These are phyloP conservation scores for Mycena crocata DNA, from an alignment of 768 basidiomycete genomes.

Conservation along the genomic window DNA sequence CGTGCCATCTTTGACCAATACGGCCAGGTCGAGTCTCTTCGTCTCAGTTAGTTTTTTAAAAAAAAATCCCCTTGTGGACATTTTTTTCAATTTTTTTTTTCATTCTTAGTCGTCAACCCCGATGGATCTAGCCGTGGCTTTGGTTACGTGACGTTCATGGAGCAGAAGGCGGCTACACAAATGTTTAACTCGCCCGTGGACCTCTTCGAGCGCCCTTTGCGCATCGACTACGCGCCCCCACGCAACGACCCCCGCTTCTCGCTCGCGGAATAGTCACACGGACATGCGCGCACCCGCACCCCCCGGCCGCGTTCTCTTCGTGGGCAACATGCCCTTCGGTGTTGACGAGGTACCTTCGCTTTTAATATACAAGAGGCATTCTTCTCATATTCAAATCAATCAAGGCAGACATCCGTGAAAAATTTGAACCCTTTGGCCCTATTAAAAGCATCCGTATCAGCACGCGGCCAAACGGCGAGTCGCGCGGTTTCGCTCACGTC, in stretches of 20 bases:
- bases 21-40: constrained; percentile 22
- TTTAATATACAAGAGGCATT: too few species aligned
- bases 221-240: constrained; percentile 39
- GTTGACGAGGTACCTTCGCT: too few species aligned
- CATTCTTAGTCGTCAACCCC: constrained; percentile 15
- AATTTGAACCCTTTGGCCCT: constrained; percentile 57
- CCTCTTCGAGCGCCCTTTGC: constrained; percentile 28
- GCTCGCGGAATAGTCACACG: not conserved
- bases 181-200: not conserved
- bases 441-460: constrained; percentile 51
- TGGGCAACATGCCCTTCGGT: constrained; percentile 67
- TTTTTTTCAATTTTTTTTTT: not conserved
- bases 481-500: constrained; percentile 60
- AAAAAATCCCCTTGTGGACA: not conserved
- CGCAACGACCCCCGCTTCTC: not conserved
- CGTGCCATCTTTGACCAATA: not conserved
- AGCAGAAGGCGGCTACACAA: not conserved
- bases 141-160: constrained; percentile 20
- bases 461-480: constrained; percentile 46
- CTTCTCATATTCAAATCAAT: too few species aligned
- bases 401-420: constrained; percentile 53
- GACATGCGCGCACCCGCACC: constrained; percentile 16
- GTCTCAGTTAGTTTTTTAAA: constrained; percentile 20
- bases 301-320: constrained; percentile 55
- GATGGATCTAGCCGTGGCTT: constrained; percentile 32